Percentiles rank a stretch among this genome's conserved stretches.
Evolutionary conservation across 1,284 basidiomycete species (phyloP).

Genomic region (Ustanciosporium gigantosporum): DNA sequence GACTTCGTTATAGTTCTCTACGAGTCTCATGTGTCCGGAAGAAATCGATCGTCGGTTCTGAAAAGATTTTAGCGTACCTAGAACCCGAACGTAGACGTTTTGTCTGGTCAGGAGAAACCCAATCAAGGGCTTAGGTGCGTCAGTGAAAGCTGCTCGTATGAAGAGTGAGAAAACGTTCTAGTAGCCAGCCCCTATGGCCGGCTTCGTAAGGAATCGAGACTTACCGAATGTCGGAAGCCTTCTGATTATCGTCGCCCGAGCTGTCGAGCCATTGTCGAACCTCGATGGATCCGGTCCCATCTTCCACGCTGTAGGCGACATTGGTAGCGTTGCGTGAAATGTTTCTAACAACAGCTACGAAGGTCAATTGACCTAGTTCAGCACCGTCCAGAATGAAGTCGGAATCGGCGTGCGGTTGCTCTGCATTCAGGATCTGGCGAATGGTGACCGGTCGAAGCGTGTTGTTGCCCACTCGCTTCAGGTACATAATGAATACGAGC

Average conservation of each 20-base stretch:
- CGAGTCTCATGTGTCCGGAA: slow-evolving; percentile 58
- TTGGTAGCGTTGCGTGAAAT: slow-evolving; percentile 78
- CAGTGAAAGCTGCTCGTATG: too few species aligned
- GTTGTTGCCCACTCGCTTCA: slow-evolving; percentile 46
- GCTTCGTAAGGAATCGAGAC: slow-evolving; percentile 4
- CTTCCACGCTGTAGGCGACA: slow-evolving; percentile 78
- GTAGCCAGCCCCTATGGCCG: too few species aligned
- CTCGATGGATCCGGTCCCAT: slow-evolving; percentile 86
- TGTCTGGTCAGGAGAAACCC: too few species aligned
- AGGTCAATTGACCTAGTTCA: slow-evolving; percentile 77
- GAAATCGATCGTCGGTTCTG: slow-evolving; percentile 78
- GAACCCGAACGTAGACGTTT: slow-evolving; percentile 78
- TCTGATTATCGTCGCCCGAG: slow-evolving; percentile 64
- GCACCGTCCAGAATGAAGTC: slow-evolving; percentile 81
- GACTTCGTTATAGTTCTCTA: slow-evolving; percentile 77
- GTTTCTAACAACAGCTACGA: slow-evolving; percentile 80
- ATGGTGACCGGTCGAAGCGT: slow-evolving; percentile 80
- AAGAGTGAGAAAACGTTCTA: too few species aligned
- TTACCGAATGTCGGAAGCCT: slow-evolving; percentile 49
- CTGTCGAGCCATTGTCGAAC: slow-evolving; percentile 86
- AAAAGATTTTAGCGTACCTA: slow-evolving; percentile 87
- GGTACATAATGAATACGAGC: too few species aligned
- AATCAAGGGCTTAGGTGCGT: too few species aligned
- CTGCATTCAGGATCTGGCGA: slow-evolving; percentile 75
- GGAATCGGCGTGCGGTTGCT: slow-evolving; percentile 81